Evolutionary conservation across 345 rosid species (phyloP), one percentile per base, ranked within the genome.

Genomic region (Pistacia integerrima): DNA sequence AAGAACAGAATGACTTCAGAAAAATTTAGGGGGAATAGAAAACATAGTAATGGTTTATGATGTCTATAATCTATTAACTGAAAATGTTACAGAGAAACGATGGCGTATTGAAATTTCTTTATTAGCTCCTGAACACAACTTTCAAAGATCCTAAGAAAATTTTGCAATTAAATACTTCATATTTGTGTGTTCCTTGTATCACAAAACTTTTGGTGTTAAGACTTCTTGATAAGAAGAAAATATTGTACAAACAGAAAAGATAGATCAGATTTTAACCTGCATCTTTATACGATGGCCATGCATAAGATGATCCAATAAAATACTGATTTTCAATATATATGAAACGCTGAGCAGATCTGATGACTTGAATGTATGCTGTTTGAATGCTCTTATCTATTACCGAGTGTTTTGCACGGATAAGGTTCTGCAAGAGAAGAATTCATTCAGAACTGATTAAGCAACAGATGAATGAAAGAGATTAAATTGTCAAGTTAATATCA

Each of bases 251-350:
- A 65, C 17, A 52, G 25, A 5, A 62, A 41, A 9, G 20, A 44
- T 68, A 2, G 25, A 8, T 22, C 16, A 33, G 35, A 69, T 11
- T 55, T 71, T 69, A 70, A 96, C 99, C 99, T 90, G 98, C 98
- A 83, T 84, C 66, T 77, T 87, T 84, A 74, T 96, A 92, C 1
- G 88, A 83, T 63, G 93, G 98, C 99, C 99, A 96, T 1, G 88
- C 99, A 89, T 92, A 96, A 3, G 99, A 96, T 69, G 99, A 96
- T 80, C 99, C 99, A 44, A 96, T 82, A 80, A 96, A 96, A 84
- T 92, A 96, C 88, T 96, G 99, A 82, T 96, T 96, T 87, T 96
- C 99, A 41, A 96, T 94, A 72, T 96, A 96, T 84, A 96, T 89
- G 86, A 81, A 93, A 90, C 86, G 94, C 85, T 96, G 92, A 22